phyloP scores from a whole-genome alignment of 176 grass and related monocot species.

The Bromus sterilis region DNA sequence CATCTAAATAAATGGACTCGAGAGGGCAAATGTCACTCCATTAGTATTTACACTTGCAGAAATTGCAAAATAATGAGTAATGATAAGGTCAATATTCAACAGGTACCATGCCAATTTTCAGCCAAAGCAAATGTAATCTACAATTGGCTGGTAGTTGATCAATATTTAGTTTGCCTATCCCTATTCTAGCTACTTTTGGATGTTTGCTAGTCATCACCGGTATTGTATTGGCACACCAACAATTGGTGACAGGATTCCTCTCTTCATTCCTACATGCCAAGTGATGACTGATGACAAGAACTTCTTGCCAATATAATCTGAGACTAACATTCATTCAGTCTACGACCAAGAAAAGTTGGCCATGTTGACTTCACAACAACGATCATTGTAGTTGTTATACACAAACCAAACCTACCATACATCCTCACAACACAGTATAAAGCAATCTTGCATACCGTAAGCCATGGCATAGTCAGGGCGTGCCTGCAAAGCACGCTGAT shows the following conservation, averaged over 20 bases:
- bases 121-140: background rate
- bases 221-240: background rate
- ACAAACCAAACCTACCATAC: conserved; percentile 11
- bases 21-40: background rate
- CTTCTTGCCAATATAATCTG: background rate
- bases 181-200: background rate
- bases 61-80: background rate
- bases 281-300: background rate
- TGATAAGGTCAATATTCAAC: conserved; percentile 2
- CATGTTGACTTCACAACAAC: background rate
- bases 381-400: background rate
- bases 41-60: background rate
- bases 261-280: background rate
- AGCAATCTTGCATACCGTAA: conserved; percentile 45
- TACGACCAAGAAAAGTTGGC: background rate
- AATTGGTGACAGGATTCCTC: background rate
- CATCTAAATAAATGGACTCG: conserved; percentile 19
- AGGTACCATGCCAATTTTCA: background rate
- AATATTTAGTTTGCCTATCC: background rate
- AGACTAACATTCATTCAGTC: background rate
- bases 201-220: background rate
- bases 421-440: background rate
- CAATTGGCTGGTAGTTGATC: background rate
- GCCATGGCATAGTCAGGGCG: conserved; percentile 85
- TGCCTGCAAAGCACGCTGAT: conserved; percentile 81